A percentile compares a stretch with the other conserved stretches of the same genome.
Evolutionary conservation across 140 eudicot species (phyloP).

Genomic region (Anethum foeniculum): DNA sequence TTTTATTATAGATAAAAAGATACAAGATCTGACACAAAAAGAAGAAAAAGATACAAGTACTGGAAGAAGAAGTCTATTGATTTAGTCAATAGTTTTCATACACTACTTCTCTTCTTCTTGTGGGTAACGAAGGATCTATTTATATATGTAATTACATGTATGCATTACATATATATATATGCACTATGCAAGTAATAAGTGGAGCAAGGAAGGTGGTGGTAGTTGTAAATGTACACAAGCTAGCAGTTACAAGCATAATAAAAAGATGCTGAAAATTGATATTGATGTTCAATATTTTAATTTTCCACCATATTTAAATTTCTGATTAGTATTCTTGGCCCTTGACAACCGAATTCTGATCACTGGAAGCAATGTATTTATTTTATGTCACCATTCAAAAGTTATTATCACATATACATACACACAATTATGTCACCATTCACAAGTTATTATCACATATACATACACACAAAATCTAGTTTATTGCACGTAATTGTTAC

Average conservation of each 20-base stretch:
- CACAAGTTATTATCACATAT: no score
- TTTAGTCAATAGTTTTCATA: neutral
- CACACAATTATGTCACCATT: neutral
- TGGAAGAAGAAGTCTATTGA: neutral
- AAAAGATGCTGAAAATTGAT: slow-evolving; percentile 47
- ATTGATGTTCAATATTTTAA: neutral
- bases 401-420: no score
- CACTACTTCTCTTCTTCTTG: neutral
- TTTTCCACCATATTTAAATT: slow-evolving; percentile 19
- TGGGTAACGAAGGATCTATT: slow-evolving; percentile 17
- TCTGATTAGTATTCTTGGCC: slow-evolving; percentile 25
- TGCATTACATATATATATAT: neutral
- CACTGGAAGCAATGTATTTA: neutral
- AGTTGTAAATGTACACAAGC: neutral
- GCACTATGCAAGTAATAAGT: slow-evolving; percentile 1
- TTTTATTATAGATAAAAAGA: neutral
- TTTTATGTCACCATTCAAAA: neutral
- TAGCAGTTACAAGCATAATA: slow-evolving; percentile 34
- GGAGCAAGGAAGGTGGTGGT: neutral
- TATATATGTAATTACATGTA: slow-evolving; percentile 19
- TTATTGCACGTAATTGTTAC: no score
- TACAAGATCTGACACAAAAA: no score
- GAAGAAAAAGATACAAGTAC: neutral
- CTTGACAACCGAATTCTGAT: neutral
- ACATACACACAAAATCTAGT: no score